Evolutionary conservation across 768 basidiomycete genomes (phyloP), one percentile per base, ranked within the genome.

Genomic region (Serendipita sp.): DNA sequence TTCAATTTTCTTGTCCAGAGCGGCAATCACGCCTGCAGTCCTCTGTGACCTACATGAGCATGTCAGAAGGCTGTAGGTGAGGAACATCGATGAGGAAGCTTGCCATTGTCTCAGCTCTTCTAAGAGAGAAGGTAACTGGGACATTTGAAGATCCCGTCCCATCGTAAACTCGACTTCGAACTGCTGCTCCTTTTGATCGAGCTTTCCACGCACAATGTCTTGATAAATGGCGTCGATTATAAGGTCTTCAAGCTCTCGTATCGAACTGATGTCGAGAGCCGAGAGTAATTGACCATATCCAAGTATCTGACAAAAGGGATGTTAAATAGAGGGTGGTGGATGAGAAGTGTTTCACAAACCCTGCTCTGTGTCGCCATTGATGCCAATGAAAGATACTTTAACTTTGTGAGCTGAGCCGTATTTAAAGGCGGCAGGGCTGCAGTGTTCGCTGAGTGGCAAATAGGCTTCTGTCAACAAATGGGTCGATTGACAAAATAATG

Each of bases 201-300:
- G 85, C 71, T 90, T 92, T 8, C 92, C 95, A 60, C 84, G 84
- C 44, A 99, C 79, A 44, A 96, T 78, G 72, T 91, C 88, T 45
- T 89, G 83, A 75, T 97, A 98, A 74, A 97, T 93, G 10, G 89
- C 89, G 70, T 97, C 93, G 73, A 99, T 98, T 72, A 98, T 89
- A 68, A 97, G 83, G 74, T 97, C 94, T 73, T 99, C 95, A 2
- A 99, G 84, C 65, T 89, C 89, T 64, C 94, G 86, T 65, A 94
- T 83, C 3, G 82, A 85, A 2, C 84, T 78, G 74, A 95, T 80
- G 58, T 90, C 82, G 18, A 99, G 81, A 2, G 80, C 76, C 62
- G 81, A 72, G 4, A 90, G 81, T 1, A 98, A 81, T 41, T 80
- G 75, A 8, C 83, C 73, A 73, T 98, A 98, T 0, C 91, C 84